Evolutionary conservation across 108 stramenopile genomes (phyloP), one percentile per base, ranked within the genome.

Genomic region (Asterionellopsis glacialis): DNA sequence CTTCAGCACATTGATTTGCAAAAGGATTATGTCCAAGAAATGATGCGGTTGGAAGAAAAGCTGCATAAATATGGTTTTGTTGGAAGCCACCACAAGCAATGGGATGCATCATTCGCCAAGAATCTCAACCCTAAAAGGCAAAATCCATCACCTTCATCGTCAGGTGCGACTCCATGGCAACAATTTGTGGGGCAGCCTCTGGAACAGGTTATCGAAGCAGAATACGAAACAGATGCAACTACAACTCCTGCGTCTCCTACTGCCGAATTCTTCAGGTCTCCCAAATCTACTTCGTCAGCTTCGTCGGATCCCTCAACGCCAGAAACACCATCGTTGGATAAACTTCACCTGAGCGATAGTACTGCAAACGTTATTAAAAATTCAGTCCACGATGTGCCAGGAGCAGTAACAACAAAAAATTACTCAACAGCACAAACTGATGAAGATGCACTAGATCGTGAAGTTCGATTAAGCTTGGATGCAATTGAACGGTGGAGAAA

Each of bases 181-280:
- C 2, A 48, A 4, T 2, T 21, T 48, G 47, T 48, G 47, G 19
- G 19, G 9, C 47, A 9, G 21, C 47, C 47, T 9, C 47, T 48
- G 6, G 47, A 48, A 48, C 47, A 48, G 47, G 19, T 48, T 21
- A 48, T 48, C 47, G 47, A 48, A 21, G 21, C 47, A 19, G 47
- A 48, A 16, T 19, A 48, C 21, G 47, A 48, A 48, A 48, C 47
- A 9, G 47, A 48, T 21, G 47, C 6, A 9, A 48, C 47, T 4
- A 21, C 9, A 21, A 48, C 47, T 19, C 47, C 47, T 19, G 47
- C 19, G 1, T 48, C 47, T 19, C 1, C 47, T 48, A 19, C 33
- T 21, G 19, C 21, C 9, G 9, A 48, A 48, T 2, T 48, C 2
- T 48, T 21, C 21, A 16, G 4, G 19, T 48, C 47, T 48, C 19